phyloP scores from a whole-genome alignment of 2,329 filamentous ascomycete species.

The Fusarium humuli region DNA sequence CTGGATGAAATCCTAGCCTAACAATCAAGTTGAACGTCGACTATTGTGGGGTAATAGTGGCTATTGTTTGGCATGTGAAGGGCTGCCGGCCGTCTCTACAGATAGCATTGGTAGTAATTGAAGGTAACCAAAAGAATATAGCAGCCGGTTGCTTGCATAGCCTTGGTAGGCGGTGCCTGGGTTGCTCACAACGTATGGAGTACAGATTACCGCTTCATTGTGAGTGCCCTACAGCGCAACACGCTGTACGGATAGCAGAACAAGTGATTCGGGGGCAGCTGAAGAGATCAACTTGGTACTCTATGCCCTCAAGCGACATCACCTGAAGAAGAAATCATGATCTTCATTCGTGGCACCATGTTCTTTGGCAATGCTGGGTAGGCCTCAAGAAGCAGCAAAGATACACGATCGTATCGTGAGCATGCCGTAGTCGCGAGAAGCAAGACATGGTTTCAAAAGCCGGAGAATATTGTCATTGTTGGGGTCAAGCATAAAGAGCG shows the following conservation, averaged over 20 bases:
- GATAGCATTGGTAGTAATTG: not conserved
- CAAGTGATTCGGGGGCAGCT: not conserved
- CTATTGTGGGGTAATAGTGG: not conserved
- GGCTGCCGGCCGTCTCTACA: not conserved
- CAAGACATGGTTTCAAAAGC: constrained; percentile 37
- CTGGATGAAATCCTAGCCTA: constrained; percentile 12
- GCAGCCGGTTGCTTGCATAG: constrained; percentile 12
- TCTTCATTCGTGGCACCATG: not conserved
- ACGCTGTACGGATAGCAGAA: constrained; percentile 5
- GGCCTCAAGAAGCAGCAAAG: constrained; percentile 9
- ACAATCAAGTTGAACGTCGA: constrained; percentile 9
- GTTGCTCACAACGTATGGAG: not conserved
- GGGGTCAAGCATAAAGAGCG: constrained; percentile 29
- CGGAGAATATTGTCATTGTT: constrained; percentile 23
- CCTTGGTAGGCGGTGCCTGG: constrained; percentile 8
- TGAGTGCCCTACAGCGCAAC: not conserved
- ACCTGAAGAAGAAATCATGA: not conserved
- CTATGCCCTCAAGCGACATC: not conserved
- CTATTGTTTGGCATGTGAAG: constrained; percentile 20
- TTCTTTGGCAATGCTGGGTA: not conserved
- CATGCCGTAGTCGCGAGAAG: constrained; percentile 10
- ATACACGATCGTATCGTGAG: not conserved
- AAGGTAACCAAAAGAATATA: not conserved
- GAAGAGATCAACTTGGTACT: constrained; percentile 3
- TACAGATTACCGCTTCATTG: constrained; percentile 1